Percentiles rank a stretch among this genome's conserved stretches.
Evolutionary conservation across 2,329 filamentous ascomycete genomes (phyloP).

Genomic region (Triangularia verruculosa): DNA sequence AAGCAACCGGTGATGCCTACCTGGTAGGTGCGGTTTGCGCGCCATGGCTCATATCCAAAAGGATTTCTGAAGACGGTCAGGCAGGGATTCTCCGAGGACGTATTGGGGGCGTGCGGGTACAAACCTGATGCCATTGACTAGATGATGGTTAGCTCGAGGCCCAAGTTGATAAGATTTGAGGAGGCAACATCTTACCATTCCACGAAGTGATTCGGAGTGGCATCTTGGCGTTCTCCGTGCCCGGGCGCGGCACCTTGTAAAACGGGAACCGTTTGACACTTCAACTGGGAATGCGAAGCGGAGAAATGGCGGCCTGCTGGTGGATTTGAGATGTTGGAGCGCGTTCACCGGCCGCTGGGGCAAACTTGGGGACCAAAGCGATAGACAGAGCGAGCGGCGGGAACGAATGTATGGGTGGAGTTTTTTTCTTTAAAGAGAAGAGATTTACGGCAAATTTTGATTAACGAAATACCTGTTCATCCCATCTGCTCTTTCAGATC

Average conservation of each 20-base stretch:
- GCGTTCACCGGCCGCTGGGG: not conserved
- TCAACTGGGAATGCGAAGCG: not conserved
- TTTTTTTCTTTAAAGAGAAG: not conserved
- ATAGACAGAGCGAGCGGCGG: not conserved
- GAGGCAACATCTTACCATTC: constrained; percentile 62
- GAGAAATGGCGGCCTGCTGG: not conserved
- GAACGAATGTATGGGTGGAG: not conserved
- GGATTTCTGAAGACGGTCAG: constrained; percentile 58
- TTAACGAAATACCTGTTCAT: not conserved
- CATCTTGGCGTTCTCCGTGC: constrained; percentile 45
- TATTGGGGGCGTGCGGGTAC: constrained; percentile 2
- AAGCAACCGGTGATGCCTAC: constrained; percentile 40
- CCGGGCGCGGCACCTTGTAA: not conserved
- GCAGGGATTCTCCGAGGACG: not conserved
- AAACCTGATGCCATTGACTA: constrained; percentile 75
- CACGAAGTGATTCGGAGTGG: constrained; percentile 78
- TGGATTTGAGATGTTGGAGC: not conserved
- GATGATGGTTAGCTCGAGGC: not conserved
- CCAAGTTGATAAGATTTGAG: not conserved
- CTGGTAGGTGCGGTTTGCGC: constrained; percentile 65
- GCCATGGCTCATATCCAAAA: constrained; percentile 82
- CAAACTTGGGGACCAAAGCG: not conserved
- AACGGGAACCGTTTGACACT: not conserved
- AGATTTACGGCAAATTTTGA: not conserved
- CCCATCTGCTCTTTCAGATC: not conserved